Conservation (phyloP, 2,329 filamentous ascomycete genomes). For the Xylariales sp. region DNA sequence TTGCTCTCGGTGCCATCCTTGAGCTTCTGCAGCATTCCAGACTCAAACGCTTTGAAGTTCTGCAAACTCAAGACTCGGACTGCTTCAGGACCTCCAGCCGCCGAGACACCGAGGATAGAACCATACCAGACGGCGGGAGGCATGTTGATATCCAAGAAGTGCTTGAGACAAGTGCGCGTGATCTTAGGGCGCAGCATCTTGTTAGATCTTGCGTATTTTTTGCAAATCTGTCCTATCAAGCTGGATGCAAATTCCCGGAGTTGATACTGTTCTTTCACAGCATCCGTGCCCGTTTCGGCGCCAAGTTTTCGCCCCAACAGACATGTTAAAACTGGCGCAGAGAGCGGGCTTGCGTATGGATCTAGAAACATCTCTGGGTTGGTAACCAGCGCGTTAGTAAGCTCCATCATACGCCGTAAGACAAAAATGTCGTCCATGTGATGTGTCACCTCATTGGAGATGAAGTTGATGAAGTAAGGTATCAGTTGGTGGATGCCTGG, state of each 20-base stretch:
- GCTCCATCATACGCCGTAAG: slow-evolving; percentile 86
- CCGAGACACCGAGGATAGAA: slow-evolving; percentile 73
- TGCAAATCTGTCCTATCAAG: slow-evolving; percentile 72
- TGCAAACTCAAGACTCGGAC: slow-evolving; percentile 53
- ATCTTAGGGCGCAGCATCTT: slow-evolving; percentile 82
- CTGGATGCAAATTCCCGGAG: slow-evolving; percentile 82
- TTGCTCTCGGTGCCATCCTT: slow-evolving; percentile 39
- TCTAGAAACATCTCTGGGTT: slow-evolving; percentile 75
- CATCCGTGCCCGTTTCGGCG: slow-evolving; percentile 43
- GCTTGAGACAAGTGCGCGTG: slow-evolving; percentile 87
- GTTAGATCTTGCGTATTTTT: slow-evolving; percentile 76
- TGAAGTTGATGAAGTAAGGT: slow-evolving; percentile 94
- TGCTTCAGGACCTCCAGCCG: slow-evolving; percentile 65
- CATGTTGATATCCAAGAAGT: slow-evolving; percentile 82
- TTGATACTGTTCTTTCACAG: slow-evolving; percentile 63
- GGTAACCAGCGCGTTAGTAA: slow-evolving; percentile 77
- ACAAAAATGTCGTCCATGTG: slow-evolving; percentile 86
- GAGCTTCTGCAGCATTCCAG: slow-evolving; percentile 48
- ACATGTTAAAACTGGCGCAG: slow-evolving; percentile 87
- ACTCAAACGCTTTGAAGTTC: slow-evolving; percentile 51
- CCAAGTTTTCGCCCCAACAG: slow-evolving; percentile 81
- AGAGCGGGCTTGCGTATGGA: slow-evolving; percentile 60
- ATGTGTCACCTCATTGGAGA: slow-evolving; percentile 94
- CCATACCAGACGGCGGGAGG: slow-evolving; percentile 84
- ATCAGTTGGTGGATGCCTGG: slow-evolving; percentile 92